A percentile compares a stretch with the other conserved stretches of the same genome.
These are phyloP conservation scores for Neonectria ditissima DNA, from an alignment of 2,329 filamentous ascomycete genomes.

Conservation along the genomic window DNA sequence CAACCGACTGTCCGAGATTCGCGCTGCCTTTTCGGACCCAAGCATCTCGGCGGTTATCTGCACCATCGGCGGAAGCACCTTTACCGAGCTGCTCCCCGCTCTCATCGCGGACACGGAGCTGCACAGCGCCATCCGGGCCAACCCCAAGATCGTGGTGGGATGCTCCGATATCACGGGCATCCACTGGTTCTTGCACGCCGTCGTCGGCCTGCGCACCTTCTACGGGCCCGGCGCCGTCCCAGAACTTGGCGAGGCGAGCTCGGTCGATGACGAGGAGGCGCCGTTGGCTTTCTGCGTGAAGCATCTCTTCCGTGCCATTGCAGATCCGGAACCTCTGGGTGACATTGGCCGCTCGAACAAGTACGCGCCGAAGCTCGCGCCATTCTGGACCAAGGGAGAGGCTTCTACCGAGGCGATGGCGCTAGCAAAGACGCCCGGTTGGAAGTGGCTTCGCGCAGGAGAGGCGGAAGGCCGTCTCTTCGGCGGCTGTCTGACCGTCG, in stretches of 20 bases:
- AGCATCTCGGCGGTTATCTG: slow-evolving; percentile 52
- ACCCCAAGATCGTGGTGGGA: slow-evolving; percentile 57
- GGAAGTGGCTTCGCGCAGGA: slow-evolving; percentile 54
- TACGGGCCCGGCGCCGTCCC: slow-evolving; percentile 56
- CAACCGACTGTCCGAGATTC: slow-evolving; percentile 54
- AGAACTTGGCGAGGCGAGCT: slow-evolving; percentile 51
- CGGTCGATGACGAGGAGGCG: slow-evolving; percentile 39
- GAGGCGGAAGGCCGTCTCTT: slow-evolving; percentile 57
- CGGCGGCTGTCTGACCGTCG: slow-evolving; percentile 56
- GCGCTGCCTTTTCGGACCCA: slow-evolving; percentile 52
- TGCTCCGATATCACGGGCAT: slow-evolving; percentile 57
- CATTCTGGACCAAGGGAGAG: slow-evolving; percentile 38
- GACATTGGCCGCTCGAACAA: slow-evolving; percentile 47
- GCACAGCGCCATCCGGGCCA: slow-evolving; percentile 47
- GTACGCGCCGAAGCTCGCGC: slow-evolving; percentile 45
- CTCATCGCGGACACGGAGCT: slow-evolving; percentile 52
- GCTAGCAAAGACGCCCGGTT: slow-evolving; percentile 45
- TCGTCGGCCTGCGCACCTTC: slow-evolving; percentile 56
- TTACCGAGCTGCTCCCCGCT: slow-evolving; percentile 55
- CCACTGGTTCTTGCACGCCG: slow-evolving; percentile 55
- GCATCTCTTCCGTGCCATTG: slow-evolving; percentile 50
- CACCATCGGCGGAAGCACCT: slow-evolving; percentile 54
- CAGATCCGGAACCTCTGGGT: slow-evolving; percentile 43
- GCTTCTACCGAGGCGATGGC: slow-evolving; percentile 44
- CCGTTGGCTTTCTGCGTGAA: slow-evolving; percentile 47